Conservation (phyloP, 2,329 filamentous ascomycete species). For the Phoma sp. region DNA sequence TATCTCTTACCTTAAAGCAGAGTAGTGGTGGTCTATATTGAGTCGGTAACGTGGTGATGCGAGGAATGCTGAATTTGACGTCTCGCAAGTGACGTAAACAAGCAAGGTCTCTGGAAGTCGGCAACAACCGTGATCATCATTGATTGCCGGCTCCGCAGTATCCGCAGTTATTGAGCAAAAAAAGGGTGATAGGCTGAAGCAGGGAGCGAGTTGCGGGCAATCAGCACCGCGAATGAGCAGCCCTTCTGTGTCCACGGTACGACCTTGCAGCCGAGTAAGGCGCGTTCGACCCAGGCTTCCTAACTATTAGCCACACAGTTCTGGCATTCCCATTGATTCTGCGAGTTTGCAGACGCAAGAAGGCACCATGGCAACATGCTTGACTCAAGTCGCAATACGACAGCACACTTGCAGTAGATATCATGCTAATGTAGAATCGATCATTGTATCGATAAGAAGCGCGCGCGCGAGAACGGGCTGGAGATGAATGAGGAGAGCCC, state of each 20-base stretch:
- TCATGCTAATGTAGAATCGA: too few relatives aligned
- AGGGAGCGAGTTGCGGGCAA: slow-evolving; percentile 5
- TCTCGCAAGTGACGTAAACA: slow-evolving; percentile 14
- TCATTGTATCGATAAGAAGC: slow-evolving; percentile 4
- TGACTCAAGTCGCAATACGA: not conserved
- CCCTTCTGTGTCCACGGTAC: slow-evolving; percentile 4
- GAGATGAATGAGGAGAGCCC: slow-evolving; percentile 7
- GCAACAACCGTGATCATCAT: slow-evolving; percentile 3
- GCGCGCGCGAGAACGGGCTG: slow-evolving; percentile 10
- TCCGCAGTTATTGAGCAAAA: not conserved
- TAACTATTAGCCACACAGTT: too few relatives aligned
- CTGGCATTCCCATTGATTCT: too few relatives aligned
- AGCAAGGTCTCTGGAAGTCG: slow-evolving; percentile 7
- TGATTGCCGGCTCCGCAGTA: slow-evolving; percentile 6
- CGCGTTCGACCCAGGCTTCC: not conserved
- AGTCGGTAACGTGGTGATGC: not conserved
- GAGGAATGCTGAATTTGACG: slow-evolving; percentile 4
- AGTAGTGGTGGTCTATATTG: not conserved
- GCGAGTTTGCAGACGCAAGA: too few relatives aligned
- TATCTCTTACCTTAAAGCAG: not conserved
- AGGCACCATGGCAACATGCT: too few relatives aligned
- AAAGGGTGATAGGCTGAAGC: slow-evolving; percentile 1
- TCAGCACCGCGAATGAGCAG: slow-evolving; percentile 7
- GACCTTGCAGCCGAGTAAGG: slow-evolving; percentile 9
- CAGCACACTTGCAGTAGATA: not conserved